Evolutionary conservation across 768 basidiomycete species (phyloP), one percentile per base, ranked within the genome.

Genomic region (Leccinum boreale): DNA sequence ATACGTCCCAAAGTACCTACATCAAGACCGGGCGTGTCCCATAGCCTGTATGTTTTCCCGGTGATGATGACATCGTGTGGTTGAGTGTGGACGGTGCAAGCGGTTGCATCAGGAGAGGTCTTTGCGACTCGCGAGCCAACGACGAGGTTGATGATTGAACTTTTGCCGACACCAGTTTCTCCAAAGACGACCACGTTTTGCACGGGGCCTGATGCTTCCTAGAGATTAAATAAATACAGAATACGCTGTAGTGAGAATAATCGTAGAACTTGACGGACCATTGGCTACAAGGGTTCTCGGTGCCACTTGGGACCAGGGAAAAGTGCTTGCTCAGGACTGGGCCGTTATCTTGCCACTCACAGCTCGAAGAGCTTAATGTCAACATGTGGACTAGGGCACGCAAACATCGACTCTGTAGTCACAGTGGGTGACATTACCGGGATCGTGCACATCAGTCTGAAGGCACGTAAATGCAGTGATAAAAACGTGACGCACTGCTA

Each of bases 181-280:
- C 78, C 79, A 58, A 79, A 80, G n/a, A 79, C 39, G 48, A 79
- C 53, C 51, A 78, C 65, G 58, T 79, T 79, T 48, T 55, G 52
- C 28, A 36, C 58, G 4, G 59, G 55, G 17, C 23, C 35, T 24
- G 50, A 26, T 35, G 51, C 56, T 26, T 21, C 52, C 61, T 63
- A 33, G 29, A 39, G 12, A 33, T 54, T 47, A 57, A 19, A 52
- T 61, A 44, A 57, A 58, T 44, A 50, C 39, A 14, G 9, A 24
- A 17, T 5, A 29, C 28, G 44, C 28, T 44, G 45, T 35, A 50
- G n/a, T 19, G 44, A 57, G 24, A 23, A 29, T 21, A 6, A n/a
- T 46, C 45, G 6, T 11, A 17, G 46, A 60, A 50, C 6, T 24
- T 23, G 26, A 65, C 68, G 44, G 44, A 68, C 68, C 61, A 58